Conservation (phyloP, 2,329 filamentous ascomycete species). For the Sporothrix phasma region DNA sequence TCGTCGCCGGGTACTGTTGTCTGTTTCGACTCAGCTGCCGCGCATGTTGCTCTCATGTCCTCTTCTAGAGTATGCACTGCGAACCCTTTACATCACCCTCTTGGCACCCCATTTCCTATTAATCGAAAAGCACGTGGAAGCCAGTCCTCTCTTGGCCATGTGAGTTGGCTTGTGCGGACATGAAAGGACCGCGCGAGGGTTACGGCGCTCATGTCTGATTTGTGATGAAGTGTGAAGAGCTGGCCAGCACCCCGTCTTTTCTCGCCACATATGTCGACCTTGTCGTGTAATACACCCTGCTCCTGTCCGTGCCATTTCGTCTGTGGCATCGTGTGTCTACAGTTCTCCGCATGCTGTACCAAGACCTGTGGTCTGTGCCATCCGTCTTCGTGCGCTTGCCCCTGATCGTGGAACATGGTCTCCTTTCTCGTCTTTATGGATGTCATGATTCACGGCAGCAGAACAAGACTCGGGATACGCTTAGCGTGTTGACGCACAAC, state of each 20-base stretch:
- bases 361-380: neutral
- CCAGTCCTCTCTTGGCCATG: neutral
- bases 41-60: neutral
- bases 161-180: neutral
- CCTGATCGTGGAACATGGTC: neutral
- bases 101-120: neutral
- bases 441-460: neutral
- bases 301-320: neutral
- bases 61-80: neutral
- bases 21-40: neutral
- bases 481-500: neutral
- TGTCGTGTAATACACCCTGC: neutral
- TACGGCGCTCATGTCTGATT: neutral
- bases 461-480: neutral
- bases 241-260: neutral
- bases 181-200: neutral
- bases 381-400: neutral
- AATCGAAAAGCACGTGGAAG: neutral
- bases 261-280: neutral
- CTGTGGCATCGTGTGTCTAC: too few relatives aligned
- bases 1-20: neutral
- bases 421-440: neutral
- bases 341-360: neutral
- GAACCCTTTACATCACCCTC: neutral
- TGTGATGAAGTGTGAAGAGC: neutral